A percentile compares a stretch with the other conserved stretches of the same genome.
phyloP scores from a whole-genome alignment of 2,329 filamentous ascomycete genomes.

The Fusarium xyrophilum region DNA sequence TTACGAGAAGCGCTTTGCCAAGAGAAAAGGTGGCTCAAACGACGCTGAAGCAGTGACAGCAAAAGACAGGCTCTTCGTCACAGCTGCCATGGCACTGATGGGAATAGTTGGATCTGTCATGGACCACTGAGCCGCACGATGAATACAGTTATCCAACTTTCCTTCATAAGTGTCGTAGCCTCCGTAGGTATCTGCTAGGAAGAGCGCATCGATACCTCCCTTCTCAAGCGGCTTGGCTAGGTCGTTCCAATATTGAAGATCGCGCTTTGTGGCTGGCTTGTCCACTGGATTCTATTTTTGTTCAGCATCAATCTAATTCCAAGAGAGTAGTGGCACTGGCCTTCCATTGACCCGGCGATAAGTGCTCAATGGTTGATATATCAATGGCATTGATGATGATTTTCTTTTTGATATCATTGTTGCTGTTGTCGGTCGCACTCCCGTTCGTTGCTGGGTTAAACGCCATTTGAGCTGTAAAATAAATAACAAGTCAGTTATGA shows the following conservation, averaged over 20 bases:
- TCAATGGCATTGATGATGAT: slow-evolving; percentile 71
- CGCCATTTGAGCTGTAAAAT: neutral
- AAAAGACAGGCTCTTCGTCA: slow-evolving; percentile 68
- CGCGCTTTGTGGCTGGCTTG: slow-evolving; percentile 65
- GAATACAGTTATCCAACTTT: slow-evolving; percentile 66
- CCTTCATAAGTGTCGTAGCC: slow-evolving; percentile 69
- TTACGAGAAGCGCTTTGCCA: slow-evolving; percentile 68
- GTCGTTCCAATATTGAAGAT: slow-evolving; percentile 68
- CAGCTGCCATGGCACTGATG: slow-evolving; percentile 70
- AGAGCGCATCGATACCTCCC: slow-evolving; percentile 69
- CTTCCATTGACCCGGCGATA: slow-evolving; percentile 73
- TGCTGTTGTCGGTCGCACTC: neutral
- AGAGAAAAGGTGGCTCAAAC: slow-evolving; percentile 67
- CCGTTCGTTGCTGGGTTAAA: neutral
- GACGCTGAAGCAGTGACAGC: slow-evolving; percentile 69
- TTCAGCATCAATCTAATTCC: neutral
- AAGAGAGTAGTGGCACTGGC: slow-evolving; percentile 40
- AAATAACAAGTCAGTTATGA: too few species aligned
- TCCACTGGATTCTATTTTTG: slow-evolving; percentile 62
- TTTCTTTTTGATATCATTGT: slow-evolving; percentile 24
- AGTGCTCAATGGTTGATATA: slow-evolving; percentile 69
- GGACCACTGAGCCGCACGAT: slow-evolving; percentile 69
- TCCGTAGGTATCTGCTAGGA: slow-evolving; percentile 71
- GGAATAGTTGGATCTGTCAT: slow-evolving; percentile 70
- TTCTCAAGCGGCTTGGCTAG: slow-evolving; percentile 67